Evolutionary conservation across 2,329 filamentous ascomycete species (phyloP), one percentile per base, ranked within the genome.

Genomic region (Colletotrichum cuscutae): DNA sequence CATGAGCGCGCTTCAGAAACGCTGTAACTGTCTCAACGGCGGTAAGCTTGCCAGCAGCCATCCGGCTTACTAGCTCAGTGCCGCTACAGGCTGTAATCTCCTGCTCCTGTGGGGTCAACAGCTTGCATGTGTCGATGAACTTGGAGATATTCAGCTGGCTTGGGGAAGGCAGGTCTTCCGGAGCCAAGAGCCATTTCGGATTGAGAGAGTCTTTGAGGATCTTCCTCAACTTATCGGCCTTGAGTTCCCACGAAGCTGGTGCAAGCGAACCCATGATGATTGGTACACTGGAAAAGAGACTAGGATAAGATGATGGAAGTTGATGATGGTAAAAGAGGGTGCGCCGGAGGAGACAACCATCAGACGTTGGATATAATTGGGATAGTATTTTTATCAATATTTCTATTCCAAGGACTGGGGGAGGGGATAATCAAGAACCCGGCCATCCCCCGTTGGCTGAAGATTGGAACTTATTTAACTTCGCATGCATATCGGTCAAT

Each of bases 1-100:
- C 82, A 1, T 85, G 84, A 3, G 86, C 84, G 19, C 86, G 81
- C 74, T 88, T 88, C 66, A 85, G 85, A 72, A 88, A 88, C 1
- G 86, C 86, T 2, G 78, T 79, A 1, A 81, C 79, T 15, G 69
- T 71, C n/a, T 65, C 58, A 4, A 86, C 81, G 7, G 80, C 62
- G 22, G 82, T 78, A 78, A 82, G 82, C 77, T 80, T 78, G 6
- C 71, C 68, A 9, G 56, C 26, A 1, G 32, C 64, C 53, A 83
- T 77, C 42, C 77, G 76, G 58, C 74, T 66, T 0, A 81, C 73
- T 26, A 84, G 76, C 19, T 77, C 77, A 4, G 77, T 71, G 5
- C 79, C 80, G 65, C 81, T 80, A 30, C 80, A 78, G 22, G 81
- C 77, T 0, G 84, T 86, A 37, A 86, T 82, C 13, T 80, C 77